Base-by-base conservation (phyloP, 345 rosid genomes). In the Acer negundo region DNA sequence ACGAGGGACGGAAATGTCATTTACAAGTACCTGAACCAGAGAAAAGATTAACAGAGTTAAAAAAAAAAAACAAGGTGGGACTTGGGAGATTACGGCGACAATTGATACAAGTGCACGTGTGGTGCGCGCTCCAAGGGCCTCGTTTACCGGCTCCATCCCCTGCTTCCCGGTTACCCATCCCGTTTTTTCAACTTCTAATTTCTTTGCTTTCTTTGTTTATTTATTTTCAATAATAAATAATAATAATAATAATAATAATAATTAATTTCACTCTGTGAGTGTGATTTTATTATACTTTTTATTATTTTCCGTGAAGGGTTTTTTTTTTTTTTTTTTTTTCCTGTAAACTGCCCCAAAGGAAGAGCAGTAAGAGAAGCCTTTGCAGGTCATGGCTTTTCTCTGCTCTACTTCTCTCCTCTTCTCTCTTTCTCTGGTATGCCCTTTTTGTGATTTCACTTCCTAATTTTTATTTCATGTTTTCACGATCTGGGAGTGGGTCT, bases 31-130 rank as follows among this genome's bases (percentile, higher is more conserved):
- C 38, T 6, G 62, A 58, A 59, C 24, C 26, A 7, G 63, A 59
- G 63, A 7, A 58, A 58, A 20, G 0, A n/a, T 53, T 53, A 17
- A 19, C 22, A 56, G 15, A 49, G 4, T 35, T 12, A 12, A 22
- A 53, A 13, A 51, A 64, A 51, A 64, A 6, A 24, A 23, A 31
- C 5, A 31, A 19, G 59, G 80, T 13, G 62, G n/a, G n/a, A n/a
- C n/a, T n/a, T n/a, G n/a, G 75, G 73, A 20, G 74, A 85, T 79
- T 84, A 74, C 77, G 85, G 85, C 26, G 56, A 82, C 73, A 78
- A 65, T 23, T 61, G 82, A 77, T 7, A 70, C n/a, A 80, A 75
- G 75, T 74, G 91, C 87, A 84, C 87, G 88, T 86, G 91, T 74
- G 84, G 85, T 75, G 70, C 80, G 80, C 81, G 71, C 61, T 82